These are phyloP conservation scores for Erodium trifolium DNA, from an alignment of 441 rosid genomes.

Conservation along the genomic window DNA sequence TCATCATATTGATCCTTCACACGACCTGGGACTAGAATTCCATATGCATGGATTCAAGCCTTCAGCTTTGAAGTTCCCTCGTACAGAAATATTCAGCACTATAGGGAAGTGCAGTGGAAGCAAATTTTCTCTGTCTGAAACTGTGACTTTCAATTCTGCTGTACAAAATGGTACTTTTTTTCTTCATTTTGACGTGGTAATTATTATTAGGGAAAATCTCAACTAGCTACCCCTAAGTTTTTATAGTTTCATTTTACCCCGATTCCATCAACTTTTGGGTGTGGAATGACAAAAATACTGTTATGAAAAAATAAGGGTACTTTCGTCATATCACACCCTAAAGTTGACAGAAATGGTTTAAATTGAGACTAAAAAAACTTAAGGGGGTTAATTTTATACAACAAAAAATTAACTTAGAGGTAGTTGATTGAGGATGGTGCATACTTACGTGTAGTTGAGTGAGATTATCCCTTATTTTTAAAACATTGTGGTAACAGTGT, in stretches of 20 bases:
- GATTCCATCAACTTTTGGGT: no score
- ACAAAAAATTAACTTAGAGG: no score
- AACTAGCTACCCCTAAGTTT: no score
- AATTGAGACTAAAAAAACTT: no score
- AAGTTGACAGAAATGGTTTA: no score
- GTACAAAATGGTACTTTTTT: slow-evolving; percentile 40
- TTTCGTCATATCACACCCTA: no score
- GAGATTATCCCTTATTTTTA: background rate
- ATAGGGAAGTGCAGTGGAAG: slow-evolving; percentile 70
- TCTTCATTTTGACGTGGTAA: background rate
- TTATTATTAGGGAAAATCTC: background rate
- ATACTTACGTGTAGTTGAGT: no score
- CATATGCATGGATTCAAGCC: slow-evolving; percentile 52
- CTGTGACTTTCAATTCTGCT: slow-evolving; percentile 46
- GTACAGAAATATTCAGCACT: slow-evolving; percentile 58
- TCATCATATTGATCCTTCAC: slow-evolving; percentile 87
- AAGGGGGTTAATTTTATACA: no score
- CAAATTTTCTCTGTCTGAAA: slow-evolving; percentile 59
- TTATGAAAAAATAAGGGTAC: no score
- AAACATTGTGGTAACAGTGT: slow-evolving; percentile 17
- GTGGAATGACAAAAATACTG: no score
- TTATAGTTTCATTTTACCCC: no score
- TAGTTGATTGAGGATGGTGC: no score
- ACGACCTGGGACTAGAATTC: slow-evolving; percentile 70
- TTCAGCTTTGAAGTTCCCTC: slow-evolving; percentile 63